phyloP scores from a whole-genome alignment of 2,329 filamentous ascomycete species.

The Dendryphion nanum region DNA sequence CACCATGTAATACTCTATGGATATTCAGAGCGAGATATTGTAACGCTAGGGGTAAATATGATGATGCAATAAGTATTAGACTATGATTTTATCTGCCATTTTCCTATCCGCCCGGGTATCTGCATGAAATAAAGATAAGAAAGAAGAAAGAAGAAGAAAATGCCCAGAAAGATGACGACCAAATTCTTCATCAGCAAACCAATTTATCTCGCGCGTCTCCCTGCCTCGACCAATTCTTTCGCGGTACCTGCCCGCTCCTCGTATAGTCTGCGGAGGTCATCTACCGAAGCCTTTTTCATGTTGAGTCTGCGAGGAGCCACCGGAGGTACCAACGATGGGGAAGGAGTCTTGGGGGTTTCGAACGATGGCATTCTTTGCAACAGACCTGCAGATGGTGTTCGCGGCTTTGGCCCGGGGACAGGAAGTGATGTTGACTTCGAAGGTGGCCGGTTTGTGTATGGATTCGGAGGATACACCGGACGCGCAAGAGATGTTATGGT shows the following conservation, averaged over 20 bases:
- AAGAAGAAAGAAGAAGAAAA: too few relatives aligned
- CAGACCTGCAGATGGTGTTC: conserved; percentile 42
- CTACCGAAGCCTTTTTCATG: conserved; percentile 46
- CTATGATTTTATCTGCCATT: too few relatives aligned
- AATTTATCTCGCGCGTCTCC: too few relatives aligned
- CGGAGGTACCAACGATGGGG: conserved; percentile 10
- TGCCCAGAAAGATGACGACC: too few relatives aligned
- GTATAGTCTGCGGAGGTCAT: conserved; percentile 48
- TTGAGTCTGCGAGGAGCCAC: conserved; percentile 38
- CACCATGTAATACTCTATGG: too few relatives aligned
- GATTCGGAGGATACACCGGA: conserved; percentile 27
- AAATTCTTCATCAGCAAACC: too few relatives aligned
- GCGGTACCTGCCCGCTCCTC: conserved; percentile 48
- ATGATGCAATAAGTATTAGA: too few relatives aligned
- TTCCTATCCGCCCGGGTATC: too few relatives aligned
- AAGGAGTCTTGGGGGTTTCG: conserved; percentile 22
- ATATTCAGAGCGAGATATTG: too few relatives aligned
- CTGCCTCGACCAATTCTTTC: conserved; percentile 26
- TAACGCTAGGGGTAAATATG: too few relatives aligned
- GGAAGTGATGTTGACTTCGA: conserved; percentile 32
- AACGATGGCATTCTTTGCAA: conserved; percentile 49
- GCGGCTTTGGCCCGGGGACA: conserved; percentile 22
- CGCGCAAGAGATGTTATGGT: conserved; percentile 39
- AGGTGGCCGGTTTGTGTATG: conserved; percentile 22
- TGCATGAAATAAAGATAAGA: too few relatives aligned